A percentile compares a stretch with the other conserved stretches of the same genome.
phyloP scores from a whole-genome alignment of 2,329 filamentous ascomycete species.

The Cladosporium cucumerinum region DNA sequence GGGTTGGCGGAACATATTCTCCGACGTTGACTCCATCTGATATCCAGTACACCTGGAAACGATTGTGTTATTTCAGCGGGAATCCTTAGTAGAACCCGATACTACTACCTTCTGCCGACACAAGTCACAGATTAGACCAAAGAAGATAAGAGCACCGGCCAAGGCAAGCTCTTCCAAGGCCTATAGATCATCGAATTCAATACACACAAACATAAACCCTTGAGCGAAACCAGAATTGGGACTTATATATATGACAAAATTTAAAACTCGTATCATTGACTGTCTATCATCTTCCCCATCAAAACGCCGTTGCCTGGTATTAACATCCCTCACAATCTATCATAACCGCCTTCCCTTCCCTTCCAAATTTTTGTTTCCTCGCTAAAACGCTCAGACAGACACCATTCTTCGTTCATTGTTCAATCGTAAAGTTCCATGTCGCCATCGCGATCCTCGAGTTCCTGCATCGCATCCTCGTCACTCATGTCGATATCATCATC shows the following conservation, averaged over 20 bases:
- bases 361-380: background rate
- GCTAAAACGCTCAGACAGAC: background rate
- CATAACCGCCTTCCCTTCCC: background rate
- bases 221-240: background rate
- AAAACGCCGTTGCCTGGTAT: background rate
- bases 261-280: background rate
- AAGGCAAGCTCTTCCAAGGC: background rate
- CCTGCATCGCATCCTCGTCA: conserved; percentile 71
- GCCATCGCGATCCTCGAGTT: conserved; percentile 54
- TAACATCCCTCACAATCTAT: background rate
- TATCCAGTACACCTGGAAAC: background rate
- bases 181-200: background rate
- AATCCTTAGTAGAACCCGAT: background rate
- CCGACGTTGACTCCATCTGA: background rate
- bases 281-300: background rate
- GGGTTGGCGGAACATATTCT: background rate
- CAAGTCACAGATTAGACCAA: background rate
- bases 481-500: conserved; percentile 62
- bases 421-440: conserved; percentile 63
- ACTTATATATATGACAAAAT: background rate
- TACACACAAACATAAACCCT: background rate
- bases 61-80: background rate
- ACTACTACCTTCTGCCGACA: background rate
- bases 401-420: background rate
- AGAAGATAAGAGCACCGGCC: background rate